These are phyloP conservation scores for Venturia pyrina DNA, from an alignment of 2,329 filamentous ascomycete species.

Conservation along the genomic window DNA sequence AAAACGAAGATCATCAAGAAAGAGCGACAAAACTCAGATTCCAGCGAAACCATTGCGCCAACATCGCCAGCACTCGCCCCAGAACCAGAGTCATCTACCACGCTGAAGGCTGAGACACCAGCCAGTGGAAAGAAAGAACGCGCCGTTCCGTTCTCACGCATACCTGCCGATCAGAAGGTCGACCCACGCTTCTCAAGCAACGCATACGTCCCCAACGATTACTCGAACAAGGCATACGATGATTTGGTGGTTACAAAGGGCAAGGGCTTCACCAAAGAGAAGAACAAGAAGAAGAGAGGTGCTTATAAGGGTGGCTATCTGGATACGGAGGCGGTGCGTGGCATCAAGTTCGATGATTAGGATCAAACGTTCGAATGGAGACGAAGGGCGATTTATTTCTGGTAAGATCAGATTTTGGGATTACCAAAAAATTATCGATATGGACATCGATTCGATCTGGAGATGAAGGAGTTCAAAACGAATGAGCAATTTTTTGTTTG, in stretches of 20 bases:
- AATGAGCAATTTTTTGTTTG: not conserved
- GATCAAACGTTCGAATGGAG: not conserved
- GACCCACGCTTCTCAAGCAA: slow-evolving; percentile 67
- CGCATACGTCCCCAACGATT: slow-evolving; percentile 72
- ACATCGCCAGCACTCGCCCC: slow-evolving; percentile 17
- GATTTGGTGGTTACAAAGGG: slow-evolving; percentile 86
- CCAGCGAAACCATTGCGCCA: slow-evolving; percentile 23
- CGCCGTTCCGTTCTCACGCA: slow-evolving; percentile 67
- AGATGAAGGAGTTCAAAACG: not conserved
- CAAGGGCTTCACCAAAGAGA: slow-evolving; percentile 98
- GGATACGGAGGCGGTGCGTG: slow-evolving; percentile 70
- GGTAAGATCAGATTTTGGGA: not conserved
- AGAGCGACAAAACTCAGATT: slow-evolving; percentile 25
- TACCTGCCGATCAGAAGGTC: slow-evolving; percentile 57
- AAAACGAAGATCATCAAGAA: slow-evolving; percentile 16
- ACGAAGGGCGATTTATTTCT: not conserved
- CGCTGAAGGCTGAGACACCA: slow-evolving; percentile 18
- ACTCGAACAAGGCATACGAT: slow-evolving; percentile 78
- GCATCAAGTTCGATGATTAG: slow-evolving; percentile 88
- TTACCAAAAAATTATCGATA: not conserved
- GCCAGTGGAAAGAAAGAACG: slow-evolving; percentile 36
- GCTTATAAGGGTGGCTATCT: slow-evolving; percentile 84
- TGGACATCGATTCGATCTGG: no score
- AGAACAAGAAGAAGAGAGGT: slow-evolving; percentile 79
- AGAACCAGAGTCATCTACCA: slow-evolving; percentile 16